A percentile compares a stretch with the other conserved stretches of the same genome.
Evolutionary conservation across 2,329 filamentous ascomycete species (phyloP).

Genomic region (Ophiostoma sp.): DNA sequence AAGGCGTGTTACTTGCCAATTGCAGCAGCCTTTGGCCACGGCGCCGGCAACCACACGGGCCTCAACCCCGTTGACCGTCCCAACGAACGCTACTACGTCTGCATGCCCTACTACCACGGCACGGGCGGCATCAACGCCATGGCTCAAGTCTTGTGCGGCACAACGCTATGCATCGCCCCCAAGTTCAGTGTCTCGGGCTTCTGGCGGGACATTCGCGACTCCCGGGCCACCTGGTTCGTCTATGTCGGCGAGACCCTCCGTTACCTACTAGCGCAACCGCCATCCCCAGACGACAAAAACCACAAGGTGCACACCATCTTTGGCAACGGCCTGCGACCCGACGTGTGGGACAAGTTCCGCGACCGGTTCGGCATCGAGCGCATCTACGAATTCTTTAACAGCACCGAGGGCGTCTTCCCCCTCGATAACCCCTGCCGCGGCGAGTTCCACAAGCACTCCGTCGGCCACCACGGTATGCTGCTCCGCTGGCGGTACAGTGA

Average conservation of each 20-base stretch:
- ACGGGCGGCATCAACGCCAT: slow-evolving; percentile 65
- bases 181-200: slow-evolving; percentile 70
- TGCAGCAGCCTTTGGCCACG: slow-evolving; percentile 40
- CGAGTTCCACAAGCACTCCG: slow-evolving; percentile 61
- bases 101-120: slow-evolving; percentile 76
- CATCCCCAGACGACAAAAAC: slow-evolving; percentile 58
- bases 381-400: slow-evolving; percentile 75
- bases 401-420: slow-evolving; percentile 68
- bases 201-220: slow-evolving; percentile 70
- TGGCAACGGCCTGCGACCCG: slow-evolving; percentile 67
- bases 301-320: slow-evolving; percentile 62
- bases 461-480: slow-evolving; percentile 71
- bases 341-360: slow-evolving; percentile 66
- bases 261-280: slow-evolving; percentile 69
- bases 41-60: slow-evolving; percentile 33
- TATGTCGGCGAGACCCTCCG: slow-evolving; percentile 78
- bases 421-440: slow-evolving; percentile 62
- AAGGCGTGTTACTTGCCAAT: slow-evolving; percentile 67
- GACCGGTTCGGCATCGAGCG: slow-evolving; percentile 63
- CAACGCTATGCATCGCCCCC: slow-evolving; percentile 62
- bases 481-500: slow-evolving; percentile 54
- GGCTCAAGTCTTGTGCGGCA: slow-evolving; percentile 52
- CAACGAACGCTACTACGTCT: slow-evolving; percentile 68
- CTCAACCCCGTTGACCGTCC: slow-evolving; percentile 36
- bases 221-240: slow-evolving; percentile 67